Evolutionary conservation across 2,329 filamentous ascomycete genomes (phyloP).

Genomic region (Aspergillus udagawae): DNA sequence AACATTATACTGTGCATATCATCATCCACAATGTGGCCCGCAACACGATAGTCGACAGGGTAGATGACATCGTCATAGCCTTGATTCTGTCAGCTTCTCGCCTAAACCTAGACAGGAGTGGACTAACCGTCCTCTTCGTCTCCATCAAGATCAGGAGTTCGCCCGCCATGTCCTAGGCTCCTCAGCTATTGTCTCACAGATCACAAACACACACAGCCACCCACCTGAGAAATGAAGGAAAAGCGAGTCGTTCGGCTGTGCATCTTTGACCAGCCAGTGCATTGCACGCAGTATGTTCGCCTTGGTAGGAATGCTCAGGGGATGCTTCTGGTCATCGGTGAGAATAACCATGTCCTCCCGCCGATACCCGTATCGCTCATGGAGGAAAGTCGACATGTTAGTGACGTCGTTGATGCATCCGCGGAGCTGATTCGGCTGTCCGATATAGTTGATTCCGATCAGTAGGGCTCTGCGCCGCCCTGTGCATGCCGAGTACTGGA

Average conservation of each 20-base stretch:
- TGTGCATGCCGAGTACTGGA: constrained; percentile 87
- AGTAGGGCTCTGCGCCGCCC: constrained; percentile 82
- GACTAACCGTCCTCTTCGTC: constrained; percentile 65
- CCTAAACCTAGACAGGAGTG: background rate
- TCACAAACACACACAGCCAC: constrained; percentile 1
- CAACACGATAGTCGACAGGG: constrained; percentile 66
- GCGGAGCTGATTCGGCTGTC: constrained; percentile 78
- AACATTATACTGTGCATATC: constrained; percentile 69
- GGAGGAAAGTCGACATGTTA: constrained; percentile 89
- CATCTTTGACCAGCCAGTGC: constrained; percentile 98
- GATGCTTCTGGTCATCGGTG: constrained; percentile 92
- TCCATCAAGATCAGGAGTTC: constrained; percentile 67
- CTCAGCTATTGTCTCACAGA: background rate
- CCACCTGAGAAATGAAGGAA: constrained; percentile 96
- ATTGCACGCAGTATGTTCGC: constrained; percentile 91
- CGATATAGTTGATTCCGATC: constrained; percentile 95
- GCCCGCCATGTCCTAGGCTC: constrained; percentile 63
- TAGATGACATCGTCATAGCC: constrained; percentile 74
- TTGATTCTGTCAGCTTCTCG: constrained; percentile 2
- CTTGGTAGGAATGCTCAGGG: constrained; percentile 95
- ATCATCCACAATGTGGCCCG: constrained; percentile 71
- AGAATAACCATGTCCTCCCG: constrained; percentile 95
- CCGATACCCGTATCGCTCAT: constrained; percentile 82
- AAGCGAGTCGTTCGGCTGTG: constrained; percentile 83
- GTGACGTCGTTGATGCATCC: constrained; percentile 97